These are phyloP conservation scores for Thelephora terrestris DNA, from an alignment of 1,284 basidiomycete genomes.

Conservation along the genomic window DNA sequence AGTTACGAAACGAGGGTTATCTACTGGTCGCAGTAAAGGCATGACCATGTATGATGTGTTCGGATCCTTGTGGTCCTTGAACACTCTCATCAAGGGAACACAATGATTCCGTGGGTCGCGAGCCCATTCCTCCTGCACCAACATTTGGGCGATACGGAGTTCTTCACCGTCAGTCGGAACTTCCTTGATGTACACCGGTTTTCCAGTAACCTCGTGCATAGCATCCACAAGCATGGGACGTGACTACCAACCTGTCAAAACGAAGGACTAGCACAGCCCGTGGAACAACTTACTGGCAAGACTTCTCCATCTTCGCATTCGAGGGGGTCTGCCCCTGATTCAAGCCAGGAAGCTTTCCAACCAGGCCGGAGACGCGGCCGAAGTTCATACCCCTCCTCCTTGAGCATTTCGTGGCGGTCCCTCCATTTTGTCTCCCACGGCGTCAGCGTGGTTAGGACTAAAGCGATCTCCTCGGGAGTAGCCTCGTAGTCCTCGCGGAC, in stretches of 20 bases:
- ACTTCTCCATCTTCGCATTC: slow-evolving; percentile 13
- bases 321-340: slow-evolving; percentile 4
- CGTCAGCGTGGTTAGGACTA: neutral
- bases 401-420: slow-evolving; percentile 13
- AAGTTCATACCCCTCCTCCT: slow-evolving; percentile 16
- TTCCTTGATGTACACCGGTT: slow-evolving; percentile 16
- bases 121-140: slow-evolving; percentile 12
- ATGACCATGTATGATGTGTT: slow-evolving; percentile 16
- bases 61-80: slow-evolving; percentile 10
- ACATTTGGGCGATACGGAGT: slow-evolving; percentile 10
- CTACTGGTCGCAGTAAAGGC: slow-evolving; percentile 14
- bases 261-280: fast-evolving
- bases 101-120: slow-evolving; percentile 20
- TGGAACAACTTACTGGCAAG: neutral
- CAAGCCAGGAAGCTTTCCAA: slow-evolving; percentile 21
- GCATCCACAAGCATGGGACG: slow-evolving; percentile 12
- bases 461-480: no score
- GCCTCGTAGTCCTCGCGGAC: no score
- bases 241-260: neutral
- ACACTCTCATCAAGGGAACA: slow-evolving; percentile 15
- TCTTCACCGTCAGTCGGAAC: slow-evolving; percentile 7
- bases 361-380: slow-evolving; percentile 16
- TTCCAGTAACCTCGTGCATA: slow-evolving; percentile 10
- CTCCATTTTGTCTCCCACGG: slow-evolving; percentile 14
- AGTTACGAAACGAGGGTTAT: slow-evolving; percentile 16